These are phyloP conservation scores for Globisporangium alternatum DNA, from an alignment of 352 stramenopile genomes.

Conservation along the genomic window DNA sequence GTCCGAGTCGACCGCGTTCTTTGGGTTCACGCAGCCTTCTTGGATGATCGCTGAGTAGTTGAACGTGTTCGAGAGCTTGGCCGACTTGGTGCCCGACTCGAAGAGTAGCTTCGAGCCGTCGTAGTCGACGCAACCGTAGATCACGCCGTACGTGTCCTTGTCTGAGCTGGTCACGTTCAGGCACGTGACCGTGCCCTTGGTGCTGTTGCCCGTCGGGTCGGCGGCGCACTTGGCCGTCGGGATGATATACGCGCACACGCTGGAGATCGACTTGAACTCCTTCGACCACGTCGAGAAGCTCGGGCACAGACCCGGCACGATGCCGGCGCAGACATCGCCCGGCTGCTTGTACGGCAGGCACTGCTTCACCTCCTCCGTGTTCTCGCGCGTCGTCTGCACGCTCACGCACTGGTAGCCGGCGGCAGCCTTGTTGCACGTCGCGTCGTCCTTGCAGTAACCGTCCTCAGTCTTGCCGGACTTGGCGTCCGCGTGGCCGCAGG, in stretches of 20 bases:
- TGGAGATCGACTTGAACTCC: slow-evolving; percentile 60
- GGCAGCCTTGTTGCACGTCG: slow-evolving; percentile 34
- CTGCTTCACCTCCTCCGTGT: slow-evolving; percentile 71
- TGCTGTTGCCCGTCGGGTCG: slow-evolving; percentile 29
- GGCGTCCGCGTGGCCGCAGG: slow-evolving; percentile 20
- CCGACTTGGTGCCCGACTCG: slow-evolving; percentile 43
- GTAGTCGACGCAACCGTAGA: slow-evolving; percentile 83
- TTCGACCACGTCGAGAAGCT: slow-evolving; percentile 74
- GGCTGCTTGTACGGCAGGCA: slow-evolving; percentile 51
- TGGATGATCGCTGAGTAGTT: slow-evolving; percentile 61
- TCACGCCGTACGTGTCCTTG: slow-evolving; percentile 39
- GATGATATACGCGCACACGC: slow-evolving; percentile 66
- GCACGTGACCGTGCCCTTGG: slow-evolving; percentile 34
- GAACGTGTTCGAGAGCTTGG: slow-evolving; percentile 45
- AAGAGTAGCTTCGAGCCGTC: slow-evolving; percentile 61
- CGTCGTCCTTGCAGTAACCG: slow-evolving; percentile 60
- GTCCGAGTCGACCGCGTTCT: slow-evolving; percentile 37
- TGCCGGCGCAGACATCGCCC: slow-evolving; percentile 60
- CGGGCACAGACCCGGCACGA: slow-evolving; percentile 53
- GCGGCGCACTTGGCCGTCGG: slow-evolving; percentile 53
- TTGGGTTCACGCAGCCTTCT: slow-evolving; percentile 61
- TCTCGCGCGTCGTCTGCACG: slow-evolving; percentile 74
- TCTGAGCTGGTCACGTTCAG: slow-evolving; percentile 22
- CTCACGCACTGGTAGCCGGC: slow-evolving; percentile 58
- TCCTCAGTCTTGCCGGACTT: slow-evolving; percentile 42